Conservation (phyloP, 208 protist genomes). For the Wallacemonas sp. region DNA sequence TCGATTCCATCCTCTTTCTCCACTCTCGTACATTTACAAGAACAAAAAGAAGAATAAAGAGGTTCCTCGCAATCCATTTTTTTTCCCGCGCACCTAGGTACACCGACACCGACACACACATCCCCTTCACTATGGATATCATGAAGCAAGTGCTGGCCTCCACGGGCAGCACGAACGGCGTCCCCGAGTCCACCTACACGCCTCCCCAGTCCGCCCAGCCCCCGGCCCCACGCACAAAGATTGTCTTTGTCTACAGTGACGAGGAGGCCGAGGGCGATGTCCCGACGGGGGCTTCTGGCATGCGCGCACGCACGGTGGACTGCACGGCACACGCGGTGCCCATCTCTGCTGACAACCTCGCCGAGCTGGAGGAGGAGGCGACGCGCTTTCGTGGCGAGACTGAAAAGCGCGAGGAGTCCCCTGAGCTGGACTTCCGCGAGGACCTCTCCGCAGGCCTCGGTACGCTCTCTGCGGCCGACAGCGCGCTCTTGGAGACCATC, state of each 20-base stretch:
- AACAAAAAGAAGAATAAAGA: too few species aligned
- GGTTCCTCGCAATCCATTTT: too few species aligned
- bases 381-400: neutral
- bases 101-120: neutral
- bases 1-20: too few species aligned
- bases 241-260: slow-evolving; percentile 82
- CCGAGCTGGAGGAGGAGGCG: slow-evolving; percentile 41
- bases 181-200: neutral
- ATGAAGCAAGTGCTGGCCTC: slow-evolving; percentile 19
- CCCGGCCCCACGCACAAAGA: slow-evolving; percentile 32
- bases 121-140: slow-evolving; percentile 9
- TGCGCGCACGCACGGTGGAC: slow-evolving; percentile 16
- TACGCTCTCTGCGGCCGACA: slow-evolving; percentile 13
- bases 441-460: slow-evolving; percentile 24
- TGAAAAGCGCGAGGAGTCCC: slow-evolving; percentile 9
- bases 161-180: neutral
- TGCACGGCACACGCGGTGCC: slow-evolving; percentile 18
- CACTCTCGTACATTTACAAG: too few species aligned
- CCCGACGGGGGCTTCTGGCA: neutral
- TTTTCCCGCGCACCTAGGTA: too few species aligned
- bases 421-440: slow-evolving; percentile 32
- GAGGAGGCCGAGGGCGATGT: slow-evolving; percentile 51
- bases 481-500: slow-evolving; percentile 12
- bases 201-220: slow-evolving; percentile 7
- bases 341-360: slow-evolving; percentile 29